Evolutionary conservation across 2,329 filamentous ascomycete species (phyloP), one percentile per base, ranked within the genome.

Genomic region (Colletotrichum destructivum): DNA sequence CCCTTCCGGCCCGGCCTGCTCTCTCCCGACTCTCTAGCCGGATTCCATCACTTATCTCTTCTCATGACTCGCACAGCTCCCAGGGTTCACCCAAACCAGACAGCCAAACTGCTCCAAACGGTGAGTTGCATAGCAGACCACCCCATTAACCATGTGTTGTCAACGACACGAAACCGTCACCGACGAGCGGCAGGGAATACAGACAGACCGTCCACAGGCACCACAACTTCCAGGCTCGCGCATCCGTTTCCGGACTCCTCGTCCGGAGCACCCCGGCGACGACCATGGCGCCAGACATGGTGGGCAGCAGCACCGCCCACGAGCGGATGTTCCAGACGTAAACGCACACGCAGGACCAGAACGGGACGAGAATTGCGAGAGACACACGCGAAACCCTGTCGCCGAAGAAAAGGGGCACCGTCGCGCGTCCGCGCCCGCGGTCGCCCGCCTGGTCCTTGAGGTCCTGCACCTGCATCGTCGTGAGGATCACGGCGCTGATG

Each of bases 381-480:
- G 64, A 68, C 62, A 56, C 8, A 12, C 68, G 42, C 11, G 68
- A 70, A 13, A 40, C 64, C 52, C 35, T 54, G 40, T 80, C 77
- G 11, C 78, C 77, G 42, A 78, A 77, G 9, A 76, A 55, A 16
- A 80, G 69, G 18, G 78, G 78, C 13, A 78, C 69, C 4, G 78
- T 79, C 35, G 62, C 69, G 4, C 79, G 75, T 2, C 75, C 76
- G 26, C 78, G 71, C 11, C 74, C 76, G 23, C 57, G 71, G 57
- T 80, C 79, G 1, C 78, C 78, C 13, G 75, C 76, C 57, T 75
- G 62, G 54, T 77, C 79, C 44, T 71, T 71, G 42, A 71, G 69
- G 57, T 80, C 79, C 54, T 80, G 78, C 4, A 75, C 75, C 26
- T 79, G 77, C 15, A 80, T 75, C 8, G 78, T 81, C 5, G 75